Conservation (phyloP, 2,329 filamentous ascomycete genomes). For the Cladophialophora immunda region DNA sequence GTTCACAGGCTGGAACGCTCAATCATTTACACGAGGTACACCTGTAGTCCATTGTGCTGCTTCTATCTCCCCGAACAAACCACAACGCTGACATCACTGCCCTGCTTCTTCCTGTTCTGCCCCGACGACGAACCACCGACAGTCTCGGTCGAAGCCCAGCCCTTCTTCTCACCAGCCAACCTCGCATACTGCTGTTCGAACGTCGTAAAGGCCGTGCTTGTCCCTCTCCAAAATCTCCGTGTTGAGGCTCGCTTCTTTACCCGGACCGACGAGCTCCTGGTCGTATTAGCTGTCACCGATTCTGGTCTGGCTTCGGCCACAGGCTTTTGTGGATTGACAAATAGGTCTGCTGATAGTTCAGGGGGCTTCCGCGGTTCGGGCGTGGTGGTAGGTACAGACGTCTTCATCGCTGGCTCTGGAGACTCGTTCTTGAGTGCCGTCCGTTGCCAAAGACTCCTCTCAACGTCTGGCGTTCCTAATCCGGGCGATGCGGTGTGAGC, state of each 20-base stretch:
- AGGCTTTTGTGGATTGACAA: conserved; percentile 9
- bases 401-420: not conserved
- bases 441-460: conserved; percentile 7
- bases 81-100: no score
- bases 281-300: not conserved
- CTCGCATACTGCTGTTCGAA: conserved; percentile 16
- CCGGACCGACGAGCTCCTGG: not conserved
- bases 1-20: not conserved
- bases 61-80: no score
- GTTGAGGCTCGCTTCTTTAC: not conserved
- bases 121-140: not conserved
- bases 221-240: conserved; percentile 1
- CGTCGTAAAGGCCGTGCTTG: conserved; percentile 14
- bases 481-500: conserved; percentile 22
- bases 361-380: not conserved
- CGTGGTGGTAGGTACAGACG: not conserved
- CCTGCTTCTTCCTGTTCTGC: not conserved
- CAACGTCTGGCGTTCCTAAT: conserved; percentile 26
- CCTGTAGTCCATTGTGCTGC: no score
- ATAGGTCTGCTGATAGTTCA: not conserved
- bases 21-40: not conserved
- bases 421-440: not conserved
- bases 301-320: no score
- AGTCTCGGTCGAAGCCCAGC: not conserved
- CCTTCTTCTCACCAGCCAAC: not conserved